phyloP scores from a whole-genome alignment of 306 rosid species.

The Vigna unguiculata region DNA sequence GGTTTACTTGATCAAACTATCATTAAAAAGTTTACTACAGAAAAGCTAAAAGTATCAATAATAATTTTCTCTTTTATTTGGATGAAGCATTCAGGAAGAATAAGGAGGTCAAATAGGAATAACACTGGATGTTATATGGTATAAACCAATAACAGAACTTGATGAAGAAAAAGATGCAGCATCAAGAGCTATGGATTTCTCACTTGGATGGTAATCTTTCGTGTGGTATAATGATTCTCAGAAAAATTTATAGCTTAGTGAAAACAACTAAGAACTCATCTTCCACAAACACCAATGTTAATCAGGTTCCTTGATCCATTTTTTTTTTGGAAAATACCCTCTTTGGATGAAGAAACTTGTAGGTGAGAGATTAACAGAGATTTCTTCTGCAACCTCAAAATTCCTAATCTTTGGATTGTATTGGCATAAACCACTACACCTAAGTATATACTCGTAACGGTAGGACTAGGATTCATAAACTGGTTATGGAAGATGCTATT shows the following conservation, averaged over 20 bases:
- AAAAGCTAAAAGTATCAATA: neutral
- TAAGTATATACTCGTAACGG: slow-evolving; percentile 83
- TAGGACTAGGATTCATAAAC: slow-evolving; percentile 64
- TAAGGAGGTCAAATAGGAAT: slow-evolving; percentile 91
- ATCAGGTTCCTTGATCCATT: slow-evolving; percentile 93
- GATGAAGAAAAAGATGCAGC: slow-evolving; percentile 92
- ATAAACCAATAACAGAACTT: slow-evolving; percentile 73
- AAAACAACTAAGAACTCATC: neutral
- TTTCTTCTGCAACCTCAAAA: slow-evolving; percentile 57
- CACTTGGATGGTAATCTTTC: slow-evolving; percentile 68
- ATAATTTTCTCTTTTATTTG: neutral
- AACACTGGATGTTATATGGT: slow-evolving; percentile 80
- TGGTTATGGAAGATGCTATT: slow-evolving; percentile 70
- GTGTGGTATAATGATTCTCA: neutral
- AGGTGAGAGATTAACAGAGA: slow-evolving; percentile 73
- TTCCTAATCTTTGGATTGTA: slow-evolving; percentile 76
- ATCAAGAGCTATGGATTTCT: slow-evolving; percentile 76
- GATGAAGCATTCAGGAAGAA: slow-evolving; percentile 56
- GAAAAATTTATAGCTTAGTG: neutral
- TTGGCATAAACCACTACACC: slow-evolving; percentile 91
- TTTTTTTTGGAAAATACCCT: slow-evolving; percentile 79
- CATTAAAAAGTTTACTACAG: neutral
- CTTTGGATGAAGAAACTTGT: slow-evolving; percentile 75
- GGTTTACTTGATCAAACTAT: neutral
- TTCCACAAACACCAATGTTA: slow-evolving; percentile 41